Percentiles rank a stretch among this genome's conserved stretches.
Evolutionary conservation across 106 monocot species (phyloP).

Genomic region (Hemerocallis citrina): DNA sequence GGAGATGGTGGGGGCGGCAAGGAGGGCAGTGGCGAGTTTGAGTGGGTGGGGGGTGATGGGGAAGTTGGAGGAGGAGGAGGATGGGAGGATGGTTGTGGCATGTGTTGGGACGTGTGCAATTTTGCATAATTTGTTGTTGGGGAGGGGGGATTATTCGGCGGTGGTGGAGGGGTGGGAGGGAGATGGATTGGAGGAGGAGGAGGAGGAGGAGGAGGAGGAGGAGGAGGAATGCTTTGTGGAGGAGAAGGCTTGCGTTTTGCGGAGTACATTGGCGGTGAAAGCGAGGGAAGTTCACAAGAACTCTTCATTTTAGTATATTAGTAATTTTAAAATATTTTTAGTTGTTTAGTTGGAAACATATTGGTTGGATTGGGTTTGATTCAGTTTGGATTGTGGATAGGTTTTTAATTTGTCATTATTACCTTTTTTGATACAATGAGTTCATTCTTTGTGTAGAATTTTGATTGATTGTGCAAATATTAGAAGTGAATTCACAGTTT

Average conservation of each 20-base stretch:
- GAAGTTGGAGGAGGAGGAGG: conserved; percentile 35
- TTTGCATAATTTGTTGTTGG: conserved; percentile 62
- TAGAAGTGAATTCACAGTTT: too few relatives aligned
- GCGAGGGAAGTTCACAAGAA: conserved; percentile 13
- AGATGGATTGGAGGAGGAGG: background rate
- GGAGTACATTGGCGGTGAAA: conserved; percentile 23
- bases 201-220: background rate
- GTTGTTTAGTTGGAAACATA: too few relatives aligned
- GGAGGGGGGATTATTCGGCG: conserved; percentile 56
- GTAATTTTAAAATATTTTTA: too few relatives aligned
- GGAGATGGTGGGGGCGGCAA: conserved; percentile 27
- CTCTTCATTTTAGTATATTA: too few relatives aligned
- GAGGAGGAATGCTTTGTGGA: conserved; percentile 10
- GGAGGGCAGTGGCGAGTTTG: conserved; percentile 37
- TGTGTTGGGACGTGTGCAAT: conserved; percentile 75
- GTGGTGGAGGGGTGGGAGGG: conserved; percentile 5
- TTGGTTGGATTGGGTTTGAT: too few relatives aligned
- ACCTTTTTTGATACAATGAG: too few relatives aligned
- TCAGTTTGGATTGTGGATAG: too few relatives aligned
- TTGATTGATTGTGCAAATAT: too few relatives aligned
- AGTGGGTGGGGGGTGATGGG: conserved; percentile 56
- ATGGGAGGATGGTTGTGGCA: conserved; percentile 37
- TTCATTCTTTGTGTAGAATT: too few relatives aligned
- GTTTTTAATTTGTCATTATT: too few relatives aligned
- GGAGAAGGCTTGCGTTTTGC: conserved; percentile 13